phyloP scores from a whole-genome alignment of 2,329 filamentous ascomycete species.

The Ilyonectria robusta region DNA sequence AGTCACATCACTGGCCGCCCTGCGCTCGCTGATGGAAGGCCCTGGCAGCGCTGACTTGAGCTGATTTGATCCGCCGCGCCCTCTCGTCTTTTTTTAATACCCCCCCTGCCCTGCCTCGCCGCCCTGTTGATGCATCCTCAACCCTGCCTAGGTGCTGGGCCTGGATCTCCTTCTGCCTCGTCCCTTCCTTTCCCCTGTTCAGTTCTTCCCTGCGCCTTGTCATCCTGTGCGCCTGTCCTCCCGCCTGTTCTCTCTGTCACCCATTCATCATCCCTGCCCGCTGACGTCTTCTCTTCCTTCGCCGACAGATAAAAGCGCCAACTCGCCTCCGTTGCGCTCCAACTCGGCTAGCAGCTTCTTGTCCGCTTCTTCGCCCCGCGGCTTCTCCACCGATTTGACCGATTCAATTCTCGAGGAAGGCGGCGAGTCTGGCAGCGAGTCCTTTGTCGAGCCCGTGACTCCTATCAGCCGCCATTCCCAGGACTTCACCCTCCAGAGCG shows the following conservation, averaged over 20 bases:
- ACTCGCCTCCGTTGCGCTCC: constrained; percentile 38
- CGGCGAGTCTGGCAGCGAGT: constrained; percentile 73
- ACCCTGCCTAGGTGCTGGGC: neutral
- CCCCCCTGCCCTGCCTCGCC: constrained; percentile 9
- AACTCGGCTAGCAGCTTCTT: constrained; percentile 44
- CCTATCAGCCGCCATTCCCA: constrained; percentile 71
- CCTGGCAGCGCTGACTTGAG: neutral
- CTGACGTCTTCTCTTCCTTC: constrained; percentile 45
- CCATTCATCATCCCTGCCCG: constrained; percentile 43
- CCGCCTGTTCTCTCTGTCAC: constrained; percentile 27
- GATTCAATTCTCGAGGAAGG: constrained; percentile 69
- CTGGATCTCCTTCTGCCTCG: constrained; percentile 26
- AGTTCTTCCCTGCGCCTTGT: constrained; percentile 14
- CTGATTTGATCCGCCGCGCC: constrained; percentile 13
- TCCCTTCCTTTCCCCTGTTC: constrained; percentile 21
- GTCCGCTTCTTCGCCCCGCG: constrained; percentile 60
- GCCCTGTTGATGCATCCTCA: constrained; percentile 10
- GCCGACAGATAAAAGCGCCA: constrained; percentile 46
- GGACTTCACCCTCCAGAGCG: constrained; percentile 63
- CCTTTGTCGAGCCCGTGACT: constrained; percentile 72
- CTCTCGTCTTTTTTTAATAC: constrained; percentile 16
- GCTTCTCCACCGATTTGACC: constrained; percentile 64
- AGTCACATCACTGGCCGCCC: constrained; percentile 17
- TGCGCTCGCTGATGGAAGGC: constrained; percentile 8
- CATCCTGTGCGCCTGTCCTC: constrained; percentile 7